Evolutionary conservation across 2,329 filamentous ascomycete species (phyloP), one percentile per base, ranked within the genome.

Genomic region (Zymoseptoria ardabiliae): DNA sequence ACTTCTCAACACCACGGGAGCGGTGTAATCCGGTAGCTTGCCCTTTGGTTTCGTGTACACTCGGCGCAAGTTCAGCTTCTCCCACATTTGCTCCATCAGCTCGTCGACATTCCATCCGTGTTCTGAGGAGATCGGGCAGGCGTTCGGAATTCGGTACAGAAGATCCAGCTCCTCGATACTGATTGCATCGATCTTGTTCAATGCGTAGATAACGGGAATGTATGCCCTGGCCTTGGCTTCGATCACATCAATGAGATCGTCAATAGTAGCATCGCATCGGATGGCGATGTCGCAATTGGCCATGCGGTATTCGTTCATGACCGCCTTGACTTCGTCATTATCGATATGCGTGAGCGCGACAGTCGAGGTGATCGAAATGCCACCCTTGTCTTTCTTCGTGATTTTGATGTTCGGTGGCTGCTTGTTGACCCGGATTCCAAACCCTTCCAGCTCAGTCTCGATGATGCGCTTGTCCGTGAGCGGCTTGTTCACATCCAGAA

Each of bases 41-140:
- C 94, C 94, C 80, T 99, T 97, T 62, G 94, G 94, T 79, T 99
- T 99, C 59, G 94, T 99, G 79, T 99, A 99, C 52, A 99, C 89
- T 69, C 94, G 85, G 68, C 90, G 87, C 61, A 99, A 82, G 71
- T 89, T 90, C 69, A 99, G 83, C 76, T 96, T 96, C 59, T 97
- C 92, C 94, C 94, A 97, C 94, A 97, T 97, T 74, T 88, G 85
- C 78, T 97, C 94, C 80, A 99, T 83, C 65, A 99, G 79, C 79
- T 99, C 94, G 73, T 99, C 94, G 62, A 99, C 78, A 76, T 99
- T 99, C 94, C 94, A 99, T 58, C 94, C 94, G 72, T 80, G 79
- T 77, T 99, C 94, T 30, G 93, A 94, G 73, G 92, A 97, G 77
- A 99, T 97, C 25, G 94, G 94, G 61, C 94, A 94, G 13, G 94